phyloP scores from a whole-genome alignment of 1,284 basidiomycete species.

The Singerocomus rubriflavus region DNA sequence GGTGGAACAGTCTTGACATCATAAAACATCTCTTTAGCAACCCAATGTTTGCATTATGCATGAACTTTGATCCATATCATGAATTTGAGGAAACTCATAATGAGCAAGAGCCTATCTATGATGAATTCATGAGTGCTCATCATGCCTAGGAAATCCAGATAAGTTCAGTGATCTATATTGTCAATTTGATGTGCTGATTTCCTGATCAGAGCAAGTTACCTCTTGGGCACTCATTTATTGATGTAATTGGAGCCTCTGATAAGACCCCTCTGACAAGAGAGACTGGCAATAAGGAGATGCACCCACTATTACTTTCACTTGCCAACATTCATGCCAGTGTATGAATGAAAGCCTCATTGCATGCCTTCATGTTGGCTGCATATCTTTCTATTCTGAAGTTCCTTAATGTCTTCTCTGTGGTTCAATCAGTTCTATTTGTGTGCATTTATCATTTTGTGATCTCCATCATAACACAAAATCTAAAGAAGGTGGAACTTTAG shows the following conservation, averaged over 20 bases:
- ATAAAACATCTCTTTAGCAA: constrained; percentile 1
- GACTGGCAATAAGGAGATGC: constrained; percentile 11
- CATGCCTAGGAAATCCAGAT: too few species aligned
- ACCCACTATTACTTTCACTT: constrained; percentile 10
- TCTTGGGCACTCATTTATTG: too few species aligned
- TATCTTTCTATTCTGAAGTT: constrained; percentile 17
- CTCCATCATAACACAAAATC: constrained; percentile 1
- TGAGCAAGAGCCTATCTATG: not conserved
- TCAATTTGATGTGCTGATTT: too few species aligned
- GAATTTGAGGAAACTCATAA: not conserved
- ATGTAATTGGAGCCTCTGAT: constrained; percentile 10
- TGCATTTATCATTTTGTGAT: constrained; percentile 5
- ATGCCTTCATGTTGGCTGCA: constrained; percentile 1
- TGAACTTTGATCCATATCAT: not conserved
- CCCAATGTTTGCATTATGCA: not conserved
- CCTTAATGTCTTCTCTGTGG: not conserved
- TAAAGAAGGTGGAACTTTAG: not conserved
- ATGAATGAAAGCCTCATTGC: constrained; percentile 11
- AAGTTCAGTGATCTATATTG: too few species aligned
- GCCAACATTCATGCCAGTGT: constrained; percentile 14
- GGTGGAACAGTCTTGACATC: not conserved
- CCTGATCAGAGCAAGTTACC: too few species aligned
- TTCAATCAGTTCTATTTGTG: constrained; percentile 9
- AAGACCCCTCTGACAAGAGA: constrained; percentile 7
- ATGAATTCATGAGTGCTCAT: constrained; percentile 10